A percentile compares a stretch with the other conserved stretches of the same genome.
phyloP scores from a whole-genome alignment of 2,329 filamentous ascomycete genomes.

The Polytolypa hystricis region DNA sequence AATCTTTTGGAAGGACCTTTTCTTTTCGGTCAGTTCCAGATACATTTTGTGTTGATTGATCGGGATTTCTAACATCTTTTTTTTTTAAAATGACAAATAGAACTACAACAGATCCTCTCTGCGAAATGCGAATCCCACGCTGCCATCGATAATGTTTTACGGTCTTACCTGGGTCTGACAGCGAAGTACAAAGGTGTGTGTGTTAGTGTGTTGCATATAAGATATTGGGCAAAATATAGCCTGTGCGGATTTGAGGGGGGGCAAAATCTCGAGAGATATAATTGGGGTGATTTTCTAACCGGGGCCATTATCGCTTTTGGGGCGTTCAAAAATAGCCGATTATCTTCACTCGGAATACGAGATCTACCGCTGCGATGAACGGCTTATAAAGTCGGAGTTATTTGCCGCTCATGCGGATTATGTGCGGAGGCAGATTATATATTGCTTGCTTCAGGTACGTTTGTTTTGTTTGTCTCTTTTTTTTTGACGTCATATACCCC shows the following conservation, averaged over 20 bases:
- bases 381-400: conserved; percentile 62
- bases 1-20: too few relatives aligned
- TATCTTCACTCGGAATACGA: conserved; percentile 69
- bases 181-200: conserved; percentile 54
- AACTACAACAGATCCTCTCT: conserved; percentile 56
- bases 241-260: too few relatives aligned
- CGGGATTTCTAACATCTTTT: too few relatives aligned
- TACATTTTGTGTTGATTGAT: conserved; percentile 5
- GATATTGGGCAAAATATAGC: too few relatives aligned
- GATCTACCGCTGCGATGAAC: conserved; percentile 66
- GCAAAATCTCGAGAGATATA: too few relatives aligned
- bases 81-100: conserved; percentile 32
- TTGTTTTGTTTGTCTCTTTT: too few relatives aligned
- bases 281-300: too few relatives aligned
- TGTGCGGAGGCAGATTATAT: conserved; percentile 83
- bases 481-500: too few relatives aligned
- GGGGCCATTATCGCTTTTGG: too few relatives aligned
- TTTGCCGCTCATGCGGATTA: conserved; percentile 71
- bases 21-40: background rate
- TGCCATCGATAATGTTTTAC: conserved; percentile 72
- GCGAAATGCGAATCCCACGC: conserved; percentile 49
- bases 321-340: conserved; percentile 53
- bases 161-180: conserved; percentile 71
- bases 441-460: conserved; percentile 62
- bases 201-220: too few relatives aligned